phyloP scores from a whole-genome alignment of 352 stramenopile genomes.

The Discostella stelligera region DNA sequence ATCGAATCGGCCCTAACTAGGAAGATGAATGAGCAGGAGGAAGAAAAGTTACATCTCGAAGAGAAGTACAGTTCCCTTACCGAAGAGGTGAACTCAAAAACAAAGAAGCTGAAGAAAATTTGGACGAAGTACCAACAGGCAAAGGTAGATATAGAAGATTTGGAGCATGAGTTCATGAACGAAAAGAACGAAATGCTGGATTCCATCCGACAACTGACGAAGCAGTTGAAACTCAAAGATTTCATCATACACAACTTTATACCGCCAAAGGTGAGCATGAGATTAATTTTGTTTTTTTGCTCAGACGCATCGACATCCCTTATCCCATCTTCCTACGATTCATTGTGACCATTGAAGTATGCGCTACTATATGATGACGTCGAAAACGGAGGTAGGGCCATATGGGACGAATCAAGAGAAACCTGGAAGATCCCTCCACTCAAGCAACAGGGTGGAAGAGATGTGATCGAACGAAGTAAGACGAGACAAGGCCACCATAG shows the following conservation, averaged over 20 bases:
- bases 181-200: constrained; percentile 95
- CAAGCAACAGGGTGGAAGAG: constrained; percentile 20
- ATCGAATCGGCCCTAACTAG: constrained; percentile 85
- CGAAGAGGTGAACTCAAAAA: constrained; percentile 93
- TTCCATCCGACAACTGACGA: constrained; percentile 90
- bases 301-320: neutral
- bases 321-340: neutral
- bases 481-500: constrained; percentile 79
- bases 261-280: constrained; percentile 58
- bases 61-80: constrained; percentile 89
- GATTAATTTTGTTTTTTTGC: constrained; percentile 4
- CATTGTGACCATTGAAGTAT: constrained; percentile 26
- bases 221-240: constrained; percentile 94
- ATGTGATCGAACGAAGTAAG: constrained; percentile 67
- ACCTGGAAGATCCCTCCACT: constrained; percentile 86
- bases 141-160: constrained; percentile 89
- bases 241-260: constrained; percentile 89
- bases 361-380: constrained; percentile 73
- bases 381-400: constrained; percentile 82
- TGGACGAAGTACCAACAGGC: constrained; percentile 90
- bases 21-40: constrained; percentile 91
- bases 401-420: constrained; percentile 88
- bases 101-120: constrained; percentile 93
- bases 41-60: constrained; percentile 89
- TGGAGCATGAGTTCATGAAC: constrained; percentile 89